These are phyloP conservation scores for Neurospora sublineolata DNA, from an alignment of 495 filamentous ascomycete genomes.

Conservation along the genomic window DNA sequence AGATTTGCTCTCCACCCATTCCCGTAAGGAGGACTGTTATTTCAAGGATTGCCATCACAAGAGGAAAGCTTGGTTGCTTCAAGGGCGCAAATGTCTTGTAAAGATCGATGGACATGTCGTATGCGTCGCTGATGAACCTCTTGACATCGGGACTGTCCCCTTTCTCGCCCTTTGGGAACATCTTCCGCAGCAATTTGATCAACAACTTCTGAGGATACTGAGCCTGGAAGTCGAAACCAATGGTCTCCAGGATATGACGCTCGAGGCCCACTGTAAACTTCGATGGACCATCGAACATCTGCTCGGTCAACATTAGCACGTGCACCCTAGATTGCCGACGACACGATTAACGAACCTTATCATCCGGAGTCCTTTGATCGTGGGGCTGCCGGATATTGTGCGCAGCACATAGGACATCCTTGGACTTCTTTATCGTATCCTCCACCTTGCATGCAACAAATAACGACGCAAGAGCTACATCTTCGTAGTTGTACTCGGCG, in stretches of 20 bases:
- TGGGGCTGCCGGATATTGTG: constrained; percentile 70
- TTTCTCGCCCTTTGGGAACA: constrained; percentile 23
- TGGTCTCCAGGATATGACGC: constrained; percentile 83
- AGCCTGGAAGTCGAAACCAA: constrained; percentile 88
- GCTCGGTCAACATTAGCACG: constrained; percentile 5
- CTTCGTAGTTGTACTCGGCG: constrained; percentile 54
- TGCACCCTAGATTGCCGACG: neutral
- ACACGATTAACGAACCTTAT: constrained; percentile 44
- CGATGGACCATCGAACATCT: constrained; percentile 68
- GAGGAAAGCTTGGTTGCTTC: constrained; percentile 68
- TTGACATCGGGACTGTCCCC: constrained; percentile 5
- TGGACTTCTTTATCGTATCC: constrained; percentile 93
- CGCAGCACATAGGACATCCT: constrained; percentile 80
- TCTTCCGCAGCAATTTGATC: constrained; percentile 55
- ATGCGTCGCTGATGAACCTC: constrained; percentile 51
- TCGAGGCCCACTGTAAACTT: constrained; percentile 80
- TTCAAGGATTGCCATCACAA: constrained; percentile 74
- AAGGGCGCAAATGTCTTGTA: constrained; percentile 88
- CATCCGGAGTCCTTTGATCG: constrained; percentile 72
- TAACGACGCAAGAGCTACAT: constrained; percentile 76
- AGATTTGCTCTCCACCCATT: constrained; percentile 33
- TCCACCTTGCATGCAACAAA: constrained; percentile 95
- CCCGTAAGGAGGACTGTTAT: constrained; percentile 59
- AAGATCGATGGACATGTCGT: constrained; percentile 73
- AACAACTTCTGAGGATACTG: constrained; percentile 77